A percentile compares a stretch with the other conserved stretches of the same genome.
Conservation (phyloP, 2,329 filamentous ascomycete genomes). For the Colletotrichum plurivorum region DNA sequence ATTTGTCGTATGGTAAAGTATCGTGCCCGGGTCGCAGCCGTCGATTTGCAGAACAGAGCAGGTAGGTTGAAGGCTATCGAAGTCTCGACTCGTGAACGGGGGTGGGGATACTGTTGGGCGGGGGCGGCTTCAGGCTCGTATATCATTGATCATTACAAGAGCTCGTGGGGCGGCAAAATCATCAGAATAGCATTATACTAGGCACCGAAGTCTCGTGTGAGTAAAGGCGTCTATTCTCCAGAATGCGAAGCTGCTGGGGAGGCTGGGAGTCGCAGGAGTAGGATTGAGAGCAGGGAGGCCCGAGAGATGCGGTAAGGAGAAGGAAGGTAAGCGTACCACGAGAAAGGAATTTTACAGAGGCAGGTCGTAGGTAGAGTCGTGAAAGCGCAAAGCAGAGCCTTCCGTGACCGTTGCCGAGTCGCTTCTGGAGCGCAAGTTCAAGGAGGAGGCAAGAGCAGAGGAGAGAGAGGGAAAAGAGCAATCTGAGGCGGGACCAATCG, state of each 20-base stretch:
- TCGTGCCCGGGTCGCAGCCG: slow-evolving; percentile 2
- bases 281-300: slow-evolving; percentile 27
- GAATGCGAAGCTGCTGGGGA: slow-evolving; percentile 1
- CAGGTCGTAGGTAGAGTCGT: slow-evolving; percentile 14
- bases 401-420: slow-evolving; percentile 10
- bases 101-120: slow-evolving; percentile 16
- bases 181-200: slow-evolving; percentile 26
- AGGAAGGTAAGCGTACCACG: slow-evolving; percentile 16
- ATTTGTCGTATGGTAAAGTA: background rate
- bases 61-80: slow-evolving; percentile 15
- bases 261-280: slow-evolving; percentile 28
- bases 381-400: slow-evolving; percentile 17
- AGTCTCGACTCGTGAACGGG: slow-evolving; percentile 27
- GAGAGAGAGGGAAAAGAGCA: slow-evolving; percentile 24
- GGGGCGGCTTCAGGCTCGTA: slow-evolving; percentile 37
- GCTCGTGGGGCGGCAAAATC: slow-evolving; percentile 30
- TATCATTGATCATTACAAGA: slow-evolving; percentile 42
- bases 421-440: slow-evolving; percentile 18
- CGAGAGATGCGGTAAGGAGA: slow-evolving; percentile 28
- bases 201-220: slow-evolving; percentile 25
- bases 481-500: slow-evolving; percentile 20
- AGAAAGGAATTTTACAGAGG: slow-evolving; percentile 22
- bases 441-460: slow-evolving; percentile 18
- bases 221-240: background rate
- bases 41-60: background rate